Percentiles rank a stretch among this genome's conserved stretches.
phyloP scores from a whole-genome alignment of 257 asterid genomes.

The Dorcoceras hygrometricum region DNA sequence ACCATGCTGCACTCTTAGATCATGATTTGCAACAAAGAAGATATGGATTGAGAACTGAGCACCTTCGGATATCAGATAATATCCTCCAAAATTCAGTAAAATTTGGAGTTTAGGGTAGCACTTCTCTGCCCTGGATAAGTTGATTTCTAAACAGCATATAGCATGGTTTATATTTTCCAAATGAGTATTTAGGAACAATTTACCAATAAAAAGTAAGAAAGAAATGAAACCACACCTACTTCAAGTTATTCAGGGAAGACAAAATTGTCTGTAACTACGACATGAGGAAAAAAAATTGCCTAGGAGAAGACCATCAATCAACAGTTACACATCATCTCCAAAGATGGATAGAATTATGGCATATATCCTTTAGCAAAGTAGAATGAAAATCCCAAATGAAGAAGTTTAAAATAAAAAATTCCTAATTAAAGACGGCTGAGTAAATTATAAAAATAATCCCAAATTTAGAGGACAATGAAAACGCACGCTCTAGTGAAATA shows the following conservation, averaged over 20 bases:
- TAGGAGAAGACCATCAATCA: not conserved
- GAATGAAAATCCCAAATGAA: not conserved
- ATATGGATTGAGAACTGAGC: not conserved
- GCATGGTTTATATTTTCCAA: not conserved
- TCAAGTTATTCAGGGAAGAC: not conserved
- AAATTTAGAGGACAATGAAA: not conserved
- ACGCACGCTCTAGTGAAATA: not conserved
- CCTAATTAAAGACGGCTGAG: constrained; percentile 11
- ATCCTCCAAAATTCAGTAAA: constrained; percentile 1
- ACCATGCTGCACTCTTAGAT: not conserved
- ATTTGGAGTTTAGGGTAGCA: constrained; percentile 4
- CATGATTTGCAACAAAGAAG: not conserved
- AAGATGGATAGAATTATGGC: not conserved
- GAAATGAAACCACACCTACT: no score
- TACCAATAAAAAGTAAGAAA: no score
- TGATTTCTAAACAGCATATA: not conserved
- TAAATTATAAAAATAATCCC: not conserved
- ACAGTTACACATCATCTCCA: not conserved
- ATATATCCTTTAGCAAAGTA: not conserved
- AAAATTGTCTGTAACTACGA: not conserved
- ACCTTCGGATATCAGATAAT: not conserved
- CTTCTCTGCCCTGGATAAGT: not conserved
- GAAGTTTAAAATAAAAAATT: no score
- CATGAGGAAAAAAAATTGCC: not conserved
- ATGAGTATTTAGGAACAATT: not conserved